Base-by-base conservation (phyloP, 352 stramenopile genomes). In the Globisporangium middletonii region DNA sequence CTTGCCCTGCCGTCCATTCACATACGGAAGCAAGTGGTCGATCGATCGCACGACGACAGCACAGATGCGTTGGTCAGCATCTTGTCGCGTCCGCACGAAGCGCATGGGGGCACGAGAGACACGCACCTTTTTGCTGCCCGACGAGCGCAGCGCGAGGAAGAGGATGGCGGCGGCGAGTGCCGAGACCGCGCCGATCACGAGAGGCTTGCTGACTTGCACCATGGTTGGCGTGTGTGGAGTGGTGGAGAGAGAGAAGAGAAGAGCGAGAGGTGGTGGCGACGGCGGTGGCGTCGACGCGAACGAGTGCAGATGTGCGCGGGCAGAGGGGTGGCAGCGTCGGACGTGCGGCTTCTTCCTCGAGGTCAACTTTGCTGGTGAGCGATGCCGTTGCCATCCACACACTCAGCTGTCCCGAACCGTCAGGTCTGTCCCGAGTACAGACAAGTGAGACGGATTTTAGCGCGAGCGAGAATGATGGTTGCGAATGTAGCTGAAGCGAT, bases 131-230 rank as follows among this genome's bases (percentile, higher is more conserved):
- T 66, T 72, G 61, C 50, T 75, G 62, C 55, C 51, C 43, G 63
- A 72, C 47, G 66, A 68, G 63, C 50, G 57, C 54, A 88, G 69
- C 55, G 76, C 71, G 57, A 88, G 81, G 60, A 83, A 53, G 13
- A 89, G 63, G 37, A 86, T 62, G 15, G 72, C 77, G 46, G 68
- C 74, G 43, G 79, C 80, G 18, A 88, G 57, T 33, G 73, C 77
- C 30, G 80, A 86, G 59, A 88, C 72, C 44, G 74, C 77, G 63
- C 75, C 77, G 55, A 94, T 77, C 62, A 94, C 75, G 53, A 92
- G 63, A 46, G 81, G 81, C 70, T 92, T 94, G 67, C 73, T 82
- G 66, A 90, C 77, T 55, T 87, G 77, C 67, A 86, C 77, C 82
- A 92, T 94, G 46, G 48, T 27, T 6, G 18, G 30, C 28, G 46